Percentiles rank a stretch among this genome's conserved stretches.
Evolutionary conservation across 352 stramenopile species (phyloP).

Genomic region (Elongisporangium undulatum): DNA sequence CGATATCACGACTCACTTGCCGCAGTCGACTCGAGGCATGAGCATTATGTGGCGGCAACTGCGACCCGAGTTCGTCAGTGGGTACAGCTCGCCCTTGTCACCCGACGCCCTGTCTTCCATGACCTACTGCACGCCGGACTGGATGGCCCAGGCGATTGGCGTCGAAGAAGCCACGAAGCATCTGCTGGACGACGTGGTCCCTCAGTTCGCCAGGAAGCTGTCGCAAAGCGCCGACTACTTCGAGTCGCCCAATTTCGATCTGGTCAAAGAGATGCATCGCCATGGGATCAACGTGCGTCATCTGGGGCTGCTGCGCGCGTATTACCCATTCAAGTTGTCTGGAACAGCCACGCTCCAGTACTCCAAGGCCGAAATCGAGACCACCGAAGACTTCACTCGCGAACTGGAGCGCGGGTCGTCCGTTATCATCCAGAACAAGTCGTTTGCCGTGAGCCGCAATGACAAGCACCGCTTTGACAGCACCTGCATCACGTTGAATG

Average conservation of each 20-base stretch:
- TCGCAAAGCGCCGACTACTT: slow-evolving; percentile 59
- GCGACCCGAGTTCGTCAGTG: slow-evolving; percentile 78
- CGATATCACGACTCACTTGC: slow-evolving; percentile 67
- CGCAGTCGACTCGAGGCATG: slow-evolving; percentile 73
- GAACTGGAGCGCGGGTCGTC: slow-evolving; percentile 71
- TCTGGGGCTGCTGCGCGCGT: slow-evolving; percentile 70
- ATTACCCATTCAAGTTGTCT: slow-evolving; percentile 74
- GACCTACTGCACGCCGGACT: slow-evolving; percentile 86
- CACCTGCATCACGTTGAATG: slow-evolving; percentile 57
- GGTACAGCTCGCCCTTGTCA: slow-evolving; percentile 51
- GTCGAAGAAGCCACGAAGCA: slow-evolving; percentile 71
- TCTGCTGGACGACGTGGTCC: slow-evolving; percentile 73
- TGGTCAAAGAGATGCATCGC: slow-evolving; percentile 83
- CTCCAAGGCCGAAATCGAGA: slow-evolving; percentile 70
- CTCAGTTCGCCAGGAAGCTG: slow-evolving; percentile 75
- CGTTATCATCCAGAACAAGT: slow-evolving; percentile 52
- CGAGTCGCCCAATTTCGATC: slow-evolving; percentile 31
- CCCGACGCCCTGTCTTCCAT: slow-evolving; percentile 82
- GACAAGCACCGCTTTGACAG: slow-evolving; percentile 42
- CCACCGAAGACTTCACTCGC: slow-evolving; percentile 75
- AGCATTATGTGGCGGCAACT: slow-evolving; percentile 92
- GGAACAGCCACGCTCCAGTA: slow-evolving; percentile 82
- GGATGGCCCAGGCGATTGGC: slow-evolving; percentile 59
- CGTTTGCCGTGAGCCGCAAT: slow-evolving; percentile 40
- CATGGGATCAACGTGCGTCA: slow-evolving; percentile 90